These are phyloP conservation scores for Coemansia sp. DNA, from an alignment of 192 early-diverging fungal genomes.

Conservation along the genomic window DNA sequence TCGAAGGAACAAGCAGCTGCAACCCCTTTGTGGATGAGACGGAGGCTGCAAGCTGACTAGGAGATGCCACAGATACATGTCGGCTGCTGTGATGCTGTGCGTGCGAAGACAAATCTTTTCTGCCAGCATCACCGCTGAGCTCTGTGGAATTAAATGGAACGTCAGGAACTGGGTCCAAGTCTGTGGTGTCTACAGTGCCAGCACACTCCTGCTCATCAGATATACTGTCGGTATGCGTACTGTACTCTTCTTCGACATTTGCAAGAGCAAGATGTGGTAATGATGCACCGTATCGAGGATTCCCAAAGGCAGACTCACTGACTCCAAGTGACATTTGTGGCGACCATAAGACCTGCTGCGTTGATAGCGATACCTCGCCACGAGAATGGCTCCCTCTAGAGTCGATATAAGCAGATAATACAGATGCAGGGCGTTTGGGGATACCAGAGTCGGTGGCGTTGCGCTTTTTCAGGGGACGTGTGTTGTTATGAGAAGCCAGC, in stretches of 20 bases:
- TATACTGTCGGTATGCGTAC: neutral
- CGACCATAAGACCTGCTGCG: constrained; percentile 51
- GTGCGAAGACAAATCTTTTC: neutral
- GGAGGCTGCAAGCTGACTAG: neutral
- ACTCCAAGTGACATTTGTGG: constrained; percentile 35
- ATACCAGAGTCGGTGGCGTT: constrained; percentile 18
- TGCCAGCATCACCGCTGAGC: neutral
- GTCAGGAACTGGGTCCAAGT: neutral
- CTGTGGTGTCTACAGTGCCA: neutral
- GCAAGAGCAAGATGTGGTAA: constrained; percentile 11
- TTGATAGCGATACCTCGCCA: constrained; percentile 40
- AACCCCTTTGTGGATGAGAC: constrained; percentile 2
- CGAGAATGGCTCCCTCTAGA: constrained; percentile 24
- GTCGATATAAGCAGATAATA: constrained; percentile 18
- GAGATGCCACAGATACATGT: neutral
- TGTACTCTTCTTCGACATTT: constrained; percentile 27
- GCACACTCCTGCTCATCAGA: neutral
- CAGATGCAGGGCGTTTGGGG: constrained; percentile 21
- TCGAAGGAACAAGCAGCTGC: constrained; percentile 19
- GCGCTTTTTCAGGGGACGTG: constrained; percentile 13
- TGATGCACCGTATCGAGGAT: neutral
- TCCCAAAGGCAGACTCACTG: constrained; percentile 29
- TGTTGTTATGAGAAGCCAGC: constrained; percentile 20
- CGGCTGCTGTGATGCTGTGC: neutral
- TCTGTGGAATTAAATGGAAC: neutral